Base-by-base conservation (phyloP, 768 basidiomycete species). In the Boletellus ananas region DNA sequence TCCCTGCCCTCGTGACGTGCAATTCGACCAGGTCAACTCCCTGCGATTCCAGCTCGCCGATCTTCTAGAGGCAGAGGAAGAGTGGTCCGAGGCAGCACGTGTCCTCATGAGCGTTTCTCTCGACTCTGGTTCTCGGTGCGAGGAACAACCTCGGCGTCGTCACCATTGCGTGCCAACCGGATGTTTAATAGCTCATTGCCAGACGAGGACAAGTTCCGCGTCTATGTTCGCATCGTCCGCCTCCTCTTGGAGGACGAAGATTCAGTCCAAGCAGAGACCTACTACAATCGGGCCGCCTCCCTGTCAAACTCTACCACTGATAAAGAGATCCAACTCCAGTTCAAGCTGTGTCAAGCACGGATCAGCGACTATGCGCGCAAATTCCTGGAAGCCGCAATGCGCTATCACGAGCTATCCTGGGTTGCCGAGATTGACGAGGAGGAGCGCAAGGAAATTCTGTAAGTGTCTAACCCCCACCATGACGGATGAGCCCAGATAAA, bases 231-330 rank as follows among this genome's bases (percentile, higher is more conserved):
- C 50, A 95, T 98, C 56, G 90, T 98, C 45, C 85, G 96, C 16
- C 78, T 98, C 6, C 78, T 96, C 17, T 78, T 99, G 31, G 95
- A 99, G 73, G 94, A 96, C 48, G 94, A 95, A 65, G 95, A 99
- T 63, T 92, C 90, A 4, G 87, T 94, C 2, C 90, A 94, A 68
- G 96, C 96, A n/a, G 95, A 98, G 66, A 90, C 93, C 2, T 98
- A 94, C 70, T 95, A 95, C 69, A 95, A 94, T 63, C 89, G 96
- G 48, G 96, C 96, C 17, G 90, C 93, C 1, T 80, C 94, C 18
- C 79, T 97, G 18, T 84, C 91, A 20, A 88, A 93, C 65, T 81
- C 85, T 14, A 81, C 87, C 34, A 76, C 74, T 14, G 84, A 97
- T 70, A 84, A 81, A 59, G 89, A 87, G 64, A 88, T 85, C 13